A percentile compares a stretch with the other conserved stretches of the same genome.
Evolutionary conservation across 2,329 filamentous ascomycete genomes (phyloP).

Genomic region (Xylaria sp.): DNA sequence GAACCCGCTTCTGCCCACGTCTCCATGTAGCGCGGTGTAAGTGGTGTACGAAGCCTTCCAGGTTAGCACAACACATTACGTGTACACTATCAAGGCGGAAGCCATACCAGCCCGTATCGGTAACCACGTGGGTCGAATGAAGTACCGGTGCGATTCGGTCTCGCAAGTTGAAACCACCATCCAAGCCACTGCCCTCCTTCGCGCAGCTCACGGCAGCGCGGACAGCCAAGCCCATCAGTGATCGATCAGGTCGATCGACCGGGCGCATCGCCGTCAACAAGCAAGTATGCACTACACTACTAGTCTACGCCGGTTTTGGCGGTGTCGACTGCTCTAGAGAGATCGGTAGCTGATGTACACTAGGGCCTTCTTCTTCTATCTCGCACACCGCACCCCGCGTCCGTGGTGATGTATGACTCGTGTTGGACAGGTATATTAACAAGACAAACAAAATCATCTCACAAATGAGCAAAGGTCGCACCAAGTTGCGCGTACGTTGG

Average conservation of each 20-base stretch:
- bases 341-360: not conserved
- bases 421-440: not conserved
- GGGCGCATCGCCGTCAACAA: constrained; percentile 8
- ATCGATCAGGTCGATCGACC: constrained; percentile 16
- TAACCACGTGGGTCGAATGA: constrained; percentile 38
- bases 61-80: constrained; percentile 1
- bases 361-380: not conserved
- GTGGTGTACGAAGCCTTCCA: not conserved
- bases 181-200: constrained; percentile 11
- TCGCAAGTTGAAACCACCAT: constrained; percentile 33
- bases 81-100: not conserved
- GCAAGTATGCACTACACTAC: not conserved
- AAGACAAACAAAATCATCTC: not conserved
- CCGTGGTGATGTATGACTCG: not conserved
- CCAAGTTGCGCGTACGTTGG: not conserved
- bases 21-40: constrained; percentile 4
- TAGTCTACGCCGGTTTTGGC: too few relatives aligned
- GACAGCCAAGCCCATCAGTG: constrained; percentile 8
- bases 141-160: constrained; percentile 18
- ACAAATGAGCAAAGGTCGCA: not conserved
- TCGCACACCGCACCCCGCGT: not conserved
- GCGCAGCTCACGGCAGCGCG: not conserved
- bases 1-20: too few relatives aligned
- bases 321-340: not conserved
- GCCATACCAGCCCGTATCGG: not conserved